These are phyloP conservation scores for Gremmenia infestans DNA, from an alignment of 2,329 filamentous ascomycete species.

Conservation along the genomic window DNA sequence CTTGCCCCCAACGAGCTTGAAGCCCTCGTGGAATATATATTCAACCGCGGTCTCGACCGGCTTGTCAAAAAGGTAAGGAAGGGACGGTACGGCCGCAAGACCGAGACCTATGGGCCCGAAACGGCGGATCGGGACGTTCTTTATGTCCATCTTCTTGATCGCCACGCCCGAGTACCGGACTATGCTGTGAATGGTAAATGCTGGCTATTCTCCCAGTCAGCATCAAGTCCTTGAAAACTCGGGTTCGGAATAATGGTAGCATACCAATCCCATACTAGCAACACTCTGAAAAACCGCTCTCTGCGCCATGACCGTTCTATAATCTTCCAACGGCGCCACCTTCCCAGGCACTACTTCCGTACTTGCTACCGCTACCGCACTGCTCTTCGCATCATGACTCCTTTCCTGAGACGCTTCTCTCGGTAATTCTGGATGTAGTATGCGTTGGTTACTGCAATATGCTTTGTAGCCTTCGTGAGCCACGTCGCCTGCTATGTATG, in stretches of 20 bases:
- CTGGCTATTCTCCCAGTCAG: constrained; percentile 4
- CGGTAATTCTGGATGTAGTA: constrained; percentile 62
- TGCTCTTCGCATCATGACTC: constrained; percentile 29
- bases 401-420: constrained; percentile 26
- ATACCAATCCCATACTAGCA: constrained; percentile 85
- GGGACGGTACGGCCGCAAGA: constrained; percentile 70
- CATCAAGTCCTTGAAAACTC: constrained; percentile 3
- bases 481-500: constrained; percentile 87
- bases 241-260: constrained; percentile 60
- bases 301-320: constrained; percentile 84
- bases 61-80: constrained; percentile 83
- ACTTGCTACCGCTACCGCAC: constrained; percentile 8
- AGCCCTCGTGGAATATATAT: constrained; percentile 80
- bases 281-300: constrained; percentile 84
- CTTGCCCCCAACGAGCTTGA: constrained; percentile 65
- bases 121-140: constrained; percentile 70
- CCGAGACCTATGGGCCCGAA: constrained; percentile 90
- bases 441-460: constrained; percentile 78
- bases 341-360: constrained; percentile 33
- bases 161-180: constrained; percentile 83
- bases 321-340: constrained; percentile 79
- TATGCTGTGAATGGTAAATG: constrained; percentile 50
- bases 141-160: constrained; percentile 63
- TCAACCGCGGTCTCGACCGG: constrained; percentile 91
- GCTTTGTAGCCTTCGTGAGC: constrained; percentile 92